Evolutionary conservation across 1,284 basidiomycete genomes (phyloP), one percentile per base, ranked within the genome.

Genomic region (Ceratobasidium sp.): DNA sequence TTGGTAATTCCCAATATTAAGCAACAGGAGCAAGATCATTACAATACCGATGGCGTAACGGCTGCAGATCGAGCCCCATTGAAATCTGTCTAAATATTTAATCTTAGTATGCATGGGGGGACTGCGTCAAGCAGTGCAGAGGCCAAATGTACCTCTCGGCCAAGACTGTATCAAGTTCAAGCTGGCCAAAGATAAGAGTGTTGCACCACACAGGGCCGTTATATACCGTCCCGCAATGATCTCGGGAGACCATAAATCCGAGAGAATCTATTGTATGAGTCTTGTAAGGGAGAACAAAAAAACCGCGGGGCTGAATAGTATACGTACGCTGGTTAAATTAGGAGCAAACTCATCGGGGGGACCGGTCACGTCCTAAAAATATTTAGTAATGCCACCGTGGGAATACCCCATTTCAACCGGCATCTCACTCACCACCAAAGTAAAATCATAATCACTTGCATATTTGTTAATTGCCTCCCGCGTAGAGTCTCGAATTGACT

Each of bases 121-220:
- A 33, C 27, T 1, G 33, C 24, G 1, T 14, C 2, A 29, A 11
- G 11, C 22, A 17, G 11, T 2, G 1, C 17, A 9, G 2, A 17
- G 17, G 14, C 15, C 19, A 19, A 14, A 59, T 24, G 44, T 48
- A 69, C 66, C 66, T 57, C 66, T 36, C 19, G 66, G 66, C 66
- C 36, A 57, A 6, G 66, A 69, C 24, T 72, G 69, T 22, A 72
- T 48, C 1, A 60, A 29, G n/a, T 72, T 72, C 29, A 72, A 27
- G 22, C 9, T 48, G 8, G 57, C 69, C 3, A 72, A 24, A 1
- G 31, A 31, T 8, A 62, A 41, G 15, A 72, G 41, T 6, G 69
- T 72, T 11, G 17, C 17, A 14, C 47, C 69, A 17, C 69, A 29
- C 9, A 62, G 14, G 2, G 17, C 57, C 56, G 51, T 62, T 19